Base-by-base conservation (phyloP, 257 asterid species). In the Osmanthus fragrans region DNA sequence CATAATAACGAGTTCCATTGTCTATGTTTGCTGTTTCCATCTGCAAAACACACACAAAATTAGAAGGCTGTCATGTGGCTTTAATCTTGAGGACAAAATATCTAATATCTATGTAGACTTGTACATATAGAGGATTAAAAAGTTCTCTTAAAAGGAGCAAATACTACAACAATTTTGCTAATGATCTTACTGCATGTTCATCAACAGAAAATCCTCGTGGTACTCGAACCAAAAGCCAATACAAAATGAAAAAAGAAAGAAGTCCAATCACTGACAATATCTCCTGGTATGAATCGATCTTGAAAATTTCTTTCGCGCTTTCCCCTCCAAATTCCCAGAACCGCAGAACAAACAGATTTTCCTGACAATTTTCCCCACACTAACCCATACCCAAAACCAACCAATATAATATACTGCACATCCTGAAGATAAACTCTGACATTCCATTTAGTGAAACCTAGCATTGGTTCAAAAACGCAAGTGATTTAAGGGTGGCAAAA, bases 21-120 rank as follows among this genome's bases (percentile, higher is more conserved):
- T 74, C 83, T 78, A 78, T 84, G 82, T 73, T 76, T 37, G 97
- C 84, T 80, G 94, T 96, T 90, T 96, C 98, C 98, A 96, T 93
- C 99, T 96, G 87, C 85, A 86, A 77, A 81, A 64, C 56, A 73
- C 45, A 70, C 49, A 23, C 39, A 75, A 58, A 23, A 54, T 49
- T 27, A 74, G 45, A 36, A 54, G 80, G 51, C 45, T 73, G 74
- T 39, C 33, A 66, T 67, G 16, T 30, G 70, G 34, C 45, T 72
- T 27, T n/a, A 64, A 54, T 63, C 68, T 72, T 58, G 77, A 71
- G 80, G 67, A 32, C 60, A 80, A 80, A 60, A 64, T 21, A 75
- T 73, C 65, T 49, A 80, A 76, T 77, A 67, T 72, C 18, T 63
- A 25, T 18, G 54, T 13, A 70, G 42, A 49, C 25, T 25, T 54